Base-by-base conservation (phyloP, 257 asterid species). In the Scutellaria baicalensis region DNA sequence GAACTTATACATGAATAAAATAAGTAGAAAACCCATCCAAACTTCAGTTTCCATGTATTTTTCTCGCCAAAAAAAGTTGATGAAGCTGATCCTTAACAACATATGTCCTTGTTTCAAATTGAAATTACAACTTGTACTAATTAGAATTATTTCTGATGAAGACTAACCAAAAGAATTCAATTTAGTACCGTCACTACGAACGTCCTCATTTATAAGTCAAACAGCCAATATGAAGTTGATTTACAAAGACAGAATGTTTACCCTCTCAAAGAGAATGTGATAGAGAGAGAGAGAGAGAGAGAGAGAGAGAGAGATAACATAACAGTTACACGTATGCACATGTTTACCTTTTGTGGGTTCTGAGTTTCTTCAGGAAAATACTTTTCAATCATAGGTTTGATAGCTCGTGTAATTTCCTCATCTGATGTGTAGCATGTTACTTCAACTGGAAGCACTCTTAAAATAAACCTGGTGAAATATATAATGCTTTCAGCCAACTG, bases 391-490 rank as follows among this genome's bases (percentile, higher is more conserved):
- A 94, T 79, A 70, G 97, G 96, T 49, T 70, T 86, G 33, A 94
- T 89, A 5, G 95, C 97, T 77, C 83, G 80, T 64, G 64, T 72
- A 73, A 94, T 89, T 80, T 94, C 99, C 57, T 91, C 99, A 62
- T 86, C 97, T 6, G 99, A 94, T 31, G 99, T 90, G 80, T 91
- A 94, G 86, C 99, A 91, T 65, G 97, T n/a, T 39, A 77, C 83
- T 83, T 91, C 97, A 62, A 88, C 71, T 31, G 99, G 99, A 74
- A 91, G 92, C 72, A 94, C 86, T 83, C 97, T 83, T 79, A 94
- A 69, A 64, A 91, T 59, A 83, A 87, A 93, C 85, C 99, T 93
- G 82, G 67, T 58, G 27, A 78, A 72, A 76, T 45, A 62, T 16
- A 73, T n/a, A n/a, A 55, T 27, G 63, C 74, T 57, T 35, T 78